Percentiles rank a stretch among this genome's conserved stretches.
phyloP scores from a whole-genome alignment of 2,329 filamentous ascomycete genomes.

The Chalaropsis ovoidea region DNA sequence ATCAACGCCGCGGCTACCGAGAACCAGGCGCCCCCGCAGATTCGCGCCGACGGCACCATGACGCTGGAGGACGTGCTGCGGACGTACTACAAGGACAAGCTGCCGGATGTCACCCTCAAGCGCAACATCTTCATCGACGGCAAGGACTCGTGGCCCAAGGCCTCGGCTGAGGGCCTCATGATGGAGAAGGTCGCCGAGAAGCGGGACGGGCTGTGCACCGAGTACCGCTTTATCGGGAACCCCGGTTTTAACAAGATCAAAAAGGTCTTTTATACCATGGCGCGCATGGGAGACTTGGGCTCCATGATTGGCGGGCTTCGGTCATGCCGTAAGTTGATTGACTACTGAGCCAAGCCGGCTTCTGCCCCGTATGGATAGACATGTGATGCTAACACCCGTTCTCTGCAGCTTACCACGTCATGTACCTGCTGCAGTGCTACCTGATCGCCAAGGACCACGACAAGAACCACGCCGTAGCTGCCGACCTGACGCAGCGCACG shows the following conservation, averaged over 20 bases:
- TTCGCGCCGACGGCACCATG: constrained; percentile 37
- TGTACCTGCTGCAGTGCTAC: constrained; percentile 84
- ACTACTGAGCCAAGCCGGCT: too few relatives aligned
- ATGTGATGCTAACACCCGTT: constrained; percentile 38
- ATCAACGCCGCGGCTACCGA: constrained; percentile 46
- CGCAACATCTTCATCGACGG: constrained; percentile 78
- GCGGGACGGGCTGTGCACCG: constrained; percentile 45
- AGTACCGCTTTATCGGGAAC: constrained; percentile 73
- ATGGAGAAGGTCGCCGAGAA: constrained; percentile 54
- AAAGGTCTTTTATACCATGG: constrained; percentile 58
- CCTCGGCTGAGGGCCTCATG: constrained; percentile 66
- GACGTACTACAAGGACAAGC: constrained; percentile 49
- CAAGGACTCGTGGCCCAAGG: constrained; percentile 76
- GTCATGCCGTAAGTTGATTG: constrained; percentile 32
- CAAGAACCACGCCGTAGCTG: constrained; percentile 72
- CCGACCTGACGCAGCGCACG: constrained; percentile 80
- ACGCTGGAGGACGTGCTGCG: constrained; percentile 49
- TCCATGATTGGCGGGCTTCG: constrained; percentile 67
- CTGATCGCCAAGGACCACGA: constrained; percentile 78
- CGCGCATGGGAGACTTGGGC: constrained; percentile 75
- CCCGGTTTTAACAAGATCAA: constrained; percentile 64
- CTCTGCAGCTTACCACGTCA: constrained; percentile 68
- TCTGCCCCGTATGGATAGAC: constrained; percentile 34
- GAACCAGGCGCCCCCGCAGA: constrained; percentile 36
- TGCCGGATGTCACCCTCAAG: constrained; percentile 61